Evolutionary conservation across 1,139 yeast species (phyloP).

Genomic region (Debaryomycetaceae sp.): DNA sequence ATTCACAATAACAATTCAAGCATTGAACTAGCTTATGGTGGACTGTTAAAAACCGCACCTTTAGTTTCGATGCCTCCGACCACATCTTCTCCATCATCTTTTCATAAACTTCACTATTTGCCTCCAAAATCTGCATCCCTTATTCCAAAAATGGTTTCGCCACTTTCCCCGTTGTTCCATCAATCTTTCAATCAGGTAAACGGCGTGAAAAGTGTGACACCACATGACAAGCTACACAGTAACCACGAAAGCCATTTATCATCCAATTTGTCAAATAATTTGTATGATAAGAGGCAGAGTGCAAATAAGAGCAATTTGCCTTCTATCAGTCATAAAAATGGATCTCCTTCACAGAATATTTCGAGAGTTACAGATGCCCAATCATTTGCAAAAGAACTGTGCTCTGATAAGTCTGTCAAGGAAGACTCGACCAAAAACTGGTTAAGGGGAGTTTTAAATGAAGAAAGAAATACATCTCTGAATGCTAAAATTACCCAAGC

Average conservation of each 20-base stretch:
- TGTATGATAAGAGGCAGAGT: neutral
- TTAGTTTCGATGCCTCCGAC: conserved; percentile 1
- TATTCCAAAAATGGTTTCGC: conserved; percentile 35
- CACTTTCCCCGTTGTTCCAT: conserved; percentile 41
- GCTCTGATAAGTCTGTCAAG: neutral
- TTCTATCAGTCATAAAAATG: neutral
- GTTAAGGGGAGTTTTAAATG: conserved; percentile 15
- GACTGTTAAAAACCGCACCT: conserved; percentile 9
- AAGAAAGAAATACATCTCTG: neutral
- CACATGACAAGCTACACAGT: neutral
- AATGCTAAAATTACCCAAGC: neutral
- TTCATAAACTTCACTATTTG: conserved; percentile 6
- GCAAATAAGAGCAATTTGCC: neutral
- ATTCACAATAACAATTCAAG: conserved; percentile 20
- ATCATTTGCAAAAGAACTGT: neutral
- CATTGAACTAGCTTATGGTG: conserved; percentile 7
- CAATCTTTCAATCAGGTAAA: conserved; percentile 29
- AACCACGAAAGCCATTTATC: neutral
- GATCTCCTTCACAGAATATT: neutral
- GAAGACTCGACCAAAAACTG: conserved; percentile 11
- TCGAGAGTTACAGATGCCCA: neutral
- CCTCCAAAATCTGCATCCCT: conserved; percentile 16
- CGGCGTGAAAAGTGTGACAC: neutral
- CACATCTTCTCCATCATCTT: conserved; percentile 1
- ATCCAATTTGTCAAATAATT: neutral